A percentile compares a stretch with the other conserved stretches of the same genome.
Conservation (phyloP, 805 yeast species). For the Candida berthetii region DNA sequence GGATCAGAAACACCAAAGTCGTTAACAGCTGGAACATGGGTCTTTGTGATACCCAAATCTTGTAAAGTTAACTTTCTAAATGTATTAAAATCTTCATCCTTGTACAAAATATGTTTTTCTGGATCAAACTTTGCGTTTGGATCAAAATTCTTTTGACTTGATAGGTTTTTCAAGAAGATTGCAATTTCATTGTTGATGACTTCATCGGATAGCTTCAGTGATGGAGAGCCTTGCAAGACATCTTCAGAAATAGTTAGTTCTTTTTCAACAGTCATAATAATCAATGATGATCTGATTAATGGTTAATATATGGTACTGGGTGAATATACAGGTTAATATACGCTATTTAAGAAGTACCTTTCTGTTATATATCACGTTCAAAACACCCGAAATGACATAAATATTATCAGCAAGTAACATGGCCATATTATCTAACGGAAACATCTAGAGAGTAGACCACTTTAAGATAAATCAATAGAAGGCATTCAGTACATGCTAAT, state of each 20-base stretch:
- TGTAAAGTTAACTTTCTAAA: slow-evolving; percentile 34
- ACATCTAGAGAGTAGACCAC: no score
- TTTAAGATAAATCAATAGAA: no score
- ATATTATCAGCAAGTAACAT: no score
- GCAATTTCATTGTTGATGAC: slow-evolving; percentile 4
- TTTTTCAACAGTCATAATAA: neutral
- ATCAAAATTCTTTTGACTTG: slow-evolving; percentile 12
- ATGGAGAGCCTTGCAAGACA: neutral
- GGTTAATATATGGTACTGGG: neutral
- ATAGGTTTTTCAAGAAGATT: slow-evolving; percentile 10
- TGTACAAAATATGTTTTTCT: slow-evolving; percentile 24
- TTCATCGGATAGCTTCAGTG: neutral
- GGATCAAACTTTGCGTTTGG: slow-evolving; percentile 25
- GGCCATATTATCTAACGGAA: no score
- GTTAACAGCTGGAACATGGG: slow-evolving; percentile 33
- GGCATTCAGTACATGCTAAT: no score
- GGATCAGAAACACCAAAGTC: slow-evolving; percentile 48
- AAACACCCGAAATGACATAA: no score
- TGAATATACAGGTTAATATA: neutral
- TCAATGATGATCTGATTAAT: neutral
- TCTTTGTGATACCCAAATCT: slow-evolving; percentile 35
- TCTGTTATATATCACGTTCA: no score
- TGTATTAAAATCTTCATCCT: slow-evolving; percentile 13
- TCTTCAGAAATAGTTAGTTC: neutral
- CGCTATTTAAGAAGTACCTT: no score